These are phyloP conservation scores for Hanseniaspora guilliermondii DNA, from an alignment of 805 yeast genomes.

Conservation along the genomic window DNA sequence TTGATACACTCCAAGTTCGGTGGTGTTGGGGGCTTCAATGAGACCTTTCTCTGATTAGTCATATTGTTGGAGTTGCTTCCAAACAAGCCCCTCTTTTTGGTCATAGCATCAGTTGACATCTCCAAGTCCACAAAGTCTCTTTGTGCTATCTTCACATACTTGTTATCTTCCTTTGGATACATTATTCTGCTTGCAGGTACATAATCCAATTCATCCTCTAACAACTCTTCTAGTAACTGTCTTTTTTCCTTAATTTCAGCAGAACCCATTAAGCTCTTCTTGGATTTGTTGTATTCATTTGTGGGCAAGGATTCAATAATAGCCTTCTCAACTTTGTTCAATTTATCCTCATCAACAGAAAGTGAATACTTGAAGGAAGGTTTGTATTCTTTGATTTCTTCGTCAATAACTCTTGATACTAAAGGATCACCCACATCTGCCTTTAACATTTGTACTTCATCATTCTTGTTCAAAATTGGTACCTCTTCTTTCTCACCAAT, in stretches of 20 bases:
- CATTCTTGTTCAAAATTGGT: slow-evolving; percentile 13
- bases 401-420: neutral
- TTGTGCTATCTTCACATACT: slow-evolving; percentile 44
- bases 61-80: slow-evolving; percentile 18
- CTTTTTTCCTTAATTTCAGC: slow-evolving; percentile 17
- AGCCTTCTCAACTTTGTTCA: slow-evolving; percentile 26
- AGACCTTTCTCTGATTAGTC: slow-evolving; percentile 43
- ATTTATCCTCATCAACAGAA: slow-evolving; percentile 21
- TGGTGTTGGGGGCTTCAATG: slow-evolving; percentile 79
- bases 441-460: slow-evolving; percentile 9
- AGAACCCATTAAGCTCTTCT: neutral
- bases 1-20: slow-evolving; percentile 74
- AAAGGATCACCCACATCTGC: slow-evolving; percentile 2
- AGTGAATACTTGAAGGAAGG: slow-evolving; percentile 25
- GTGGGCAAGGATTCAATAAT: slow-evolving; percentile 28
- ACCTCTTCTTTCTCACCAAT: slow-evolving; percentile 11
- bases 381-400: slow-evolving; percentile 16
- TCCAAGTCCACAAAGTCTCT: slow-evolving; percentile 38
- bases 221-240: slow-evolving; percentile 16
- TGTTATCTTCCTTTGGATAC: slow-evolving; percentile 51
- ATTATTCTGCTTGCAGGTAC: slow-evolving; percentile 56
- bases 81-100: slow-evolving; percentile 34
- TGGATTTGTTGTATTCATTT: slow-evolving; percentile 15
- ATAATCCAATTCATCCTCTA: slow-evolving; percentile 25
- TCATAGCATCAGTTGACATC: slow-evolving; percentile 26